These are phyloP conservation scores for Camillea tinctor DNA, from an alignment of 2,329 filamentous ascomycete genomes.

Conservation along the genomic window DNA sequence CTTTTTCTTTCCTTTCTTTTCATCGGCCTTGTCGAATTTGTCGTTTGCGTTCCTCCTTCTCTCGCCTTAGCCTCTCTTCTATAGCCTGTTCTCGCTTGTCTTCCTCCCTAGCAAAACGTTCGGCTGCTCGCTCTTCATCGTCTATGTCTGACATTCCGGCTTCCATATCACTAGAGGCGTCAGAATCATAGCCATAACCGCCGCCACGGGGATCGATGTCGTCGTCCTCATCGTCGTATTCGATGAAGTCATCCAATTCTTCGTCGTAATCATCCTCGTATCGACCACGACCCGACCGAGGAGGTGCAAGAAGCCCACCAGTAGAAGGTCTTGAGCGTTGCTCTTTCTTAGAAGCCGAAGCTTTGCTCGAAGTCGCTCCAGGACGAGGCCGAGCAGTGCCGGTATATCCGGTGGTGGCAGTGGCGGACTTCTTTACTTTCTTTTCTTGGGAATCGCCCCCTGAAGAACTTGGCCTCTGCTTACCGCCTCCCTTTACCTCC, in stretches of 20 bases:
- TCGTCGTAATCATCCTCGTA: conserved; percentile 64
- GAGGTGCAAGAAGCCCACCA: conserved; percentile 39
- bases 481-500: conserved; percentile 25
- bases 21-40: conserved; percentile 18
- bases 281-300: conserved; percentile 27
- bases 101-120: conserved; percentile 62
- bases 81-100: conserved; percentile 59
- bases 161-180: conserved; percentile 75
- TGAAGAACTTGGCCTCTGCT: conserved; percentile 29
- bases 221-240: conserved; percentile 59
- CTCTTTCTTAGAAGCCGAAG: conserved; percentile 19
- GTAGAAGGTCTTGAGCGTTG: conserved; percentile 20
- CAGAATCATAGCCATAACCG: conserved; percentile 58
- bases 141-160: conserved; percentile 73
- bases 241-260: conserved; percentile 59
- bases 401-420: conserved; percentile 63
- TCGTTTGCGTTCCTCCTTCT: conserved; percentile 33
- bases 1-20: too few relatives aligned
- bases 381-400: conserved; percentile 63
- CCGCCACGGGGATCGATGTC: conserved; percentile 37
- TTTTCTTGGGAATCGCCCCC: conserved; percentile 46
- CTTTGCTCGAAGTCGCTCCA: conserved; percentile 34
- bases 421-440: conserved; percentile 60
- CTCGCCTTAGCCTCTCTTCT: conserved; percentile 33
- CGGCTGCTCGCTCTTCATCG: conserved; percentile 64